Evolutionary conservation across 768 basidiomycete species (phyloP).

Genomic region (Lanmaoa pseudosensibilis): DNA sequence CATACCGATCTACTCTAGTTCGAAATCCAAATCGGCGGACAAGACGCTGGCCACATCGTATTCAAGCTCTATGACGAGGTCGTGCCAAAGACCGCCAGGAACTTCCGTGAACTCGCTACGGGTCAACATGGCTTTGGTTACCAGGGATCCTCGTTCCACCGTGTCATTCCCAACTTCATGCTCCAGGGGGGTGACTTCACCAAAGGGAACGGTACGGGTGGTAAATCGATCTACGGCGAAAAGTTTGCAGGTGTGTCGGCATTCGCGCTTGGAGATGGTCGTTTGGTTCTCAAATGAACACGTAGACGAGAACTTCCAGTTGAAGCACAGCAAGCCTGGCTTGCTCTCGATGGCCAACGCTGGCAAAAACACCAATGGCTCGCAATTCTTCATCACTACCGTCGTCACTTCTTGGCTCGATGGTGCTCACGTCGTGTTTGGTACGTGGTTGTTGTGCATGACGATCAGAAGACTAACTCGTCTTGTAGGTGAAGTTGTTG

Average conservation of each 20-base stretch:
- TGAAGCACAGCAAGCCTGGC: slow-evolving; percentile 71
- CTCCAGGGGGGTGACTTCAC: slow-evolving; percentile 92
- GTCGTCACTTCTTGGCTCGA: slow-evolving; percentile 46
- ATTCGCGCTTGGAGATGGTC: no score
- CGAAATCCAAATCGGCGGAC: slow-evolving; percentile 53
- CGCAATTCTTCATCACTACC: slow-evolving; percentile 91
- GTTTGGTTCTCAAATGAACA: slow-evolving; percentile 23
- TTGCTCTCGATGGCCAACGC: slow-evolving; percentile 82
- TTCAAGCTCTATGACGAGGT: slow-evolving; percentile 86
- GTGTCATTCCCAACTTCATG: slow-evolving; percentile 85
- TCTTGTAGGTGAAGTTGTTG: slow-evolving; percentile 9
- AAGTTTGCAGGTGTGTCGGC: slow-evolving; percentile 54
- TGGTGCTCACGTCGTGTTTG: slow-evolving; percentile 16
- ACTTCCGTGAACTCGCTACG: slow-evolving; percentile 90
- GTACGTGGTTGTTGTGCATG: neutral
- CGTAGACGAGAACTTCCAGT: slow-evolving; percentile 80
- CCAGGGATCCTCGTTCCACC: slow-evolving; percentile 67
- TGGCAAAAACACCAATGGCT: slow-evolving; percentile 81
- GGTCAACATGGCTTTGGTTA: slow-evolving; percentile 77
- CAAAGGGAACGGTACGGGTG: slow-evolving; percentile 65
- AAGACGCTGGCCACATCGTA: slow-evolving; percentile 54
- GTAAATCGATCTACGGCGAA: slow-evolving; percentile 75
- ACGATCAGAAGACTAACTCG: neutral
- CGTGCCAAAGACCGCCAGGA: slow-evolving; percentile 70
- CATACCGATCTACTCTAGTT: slow-evolving; percentile 47